Evolutionary conservation across 768 basidiomycete species (phyloP), one percentile per base, ranked within the genome.

Genomic region (Kwoniella bestiolae): DNA sequence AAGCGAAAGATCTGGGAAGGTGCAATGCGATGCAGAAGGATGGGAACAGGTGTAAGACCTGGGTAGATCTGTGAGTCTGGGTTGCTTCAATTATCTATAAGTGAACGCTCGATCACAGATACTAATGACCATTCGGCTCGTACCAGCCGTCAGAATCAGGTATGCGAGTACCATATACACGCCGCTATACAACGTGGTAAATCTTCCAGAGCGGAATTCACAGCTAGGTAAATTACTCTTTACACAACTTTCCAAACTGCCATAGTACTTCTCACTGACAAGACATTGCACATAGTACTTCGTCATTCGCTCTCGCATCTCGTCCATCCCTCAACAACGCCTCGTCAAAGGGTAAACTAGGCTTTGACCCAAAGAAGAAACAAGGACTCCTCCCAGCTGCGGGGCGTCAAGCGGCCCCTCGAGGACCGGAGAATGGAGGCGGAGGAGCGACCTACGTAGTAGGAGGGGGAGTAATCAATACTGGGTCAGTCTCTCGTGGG

Each of bases 131-230:
- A n/a, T n/a, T n/a, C n/a, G n/a, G n/a, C 11, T 8, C 28, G 16
- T 3, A 0, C 25, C 32, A 74, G 89, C 69, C 88, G 93, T 29
- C 85, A 90, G 12, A 67, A 73, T 85, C 89, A 91, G 21, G 88
- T 91, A 3, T 99, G 96, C 80, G 94, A 97, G 46, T 99, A 87
- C 81, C 96, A 99, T 82, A 80, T 97, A 44, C 89, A 92, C 66
- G 85, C 85, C 25, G 91, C 94, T 0, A 87, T 98, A 3, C 85
- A 91, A 79, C 83, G 87, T 23, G 84, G 86, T 16, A 85, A 93
- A 8, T 89, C 90, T 0, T 86, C 86, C 0, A 85, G 95, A 51
- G 86, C 95, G 0, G 96, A 99, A 81, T 96, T 97, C 72, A 85
- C 91, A 18, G 82, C 83, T 6, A 90, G 91, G 93, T 94, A 65